phyloP scores from a whole-genome alignment of 768 basidiomycete species.

The Coprinellus aureogranulatus region DNA sequence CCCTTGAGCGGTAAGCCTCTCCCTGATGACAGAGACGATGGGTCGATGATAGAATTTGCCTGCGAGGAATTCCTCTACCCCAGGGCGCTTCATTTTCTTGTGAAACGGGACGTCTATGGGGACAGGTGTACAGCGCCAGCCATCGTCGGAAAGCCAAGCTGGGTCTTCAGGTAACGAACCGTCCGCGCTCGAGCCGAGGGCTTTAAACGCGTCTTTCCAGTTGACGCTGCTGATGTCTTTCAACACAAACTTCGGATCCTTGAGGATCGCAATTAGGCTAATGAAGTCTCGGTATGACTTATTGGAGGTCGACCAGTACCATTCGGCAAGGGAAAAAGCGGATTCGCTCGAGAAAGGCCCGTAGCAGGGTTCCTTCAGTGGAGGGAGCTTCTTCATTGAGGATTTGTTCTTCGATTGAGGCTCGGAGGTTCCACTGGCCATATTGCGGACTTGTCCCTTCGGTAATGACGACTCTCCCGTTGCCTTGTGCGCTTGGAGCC shows the following conservation, averaged over 20 bases:
- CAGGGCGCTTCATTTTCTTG: not conserved
- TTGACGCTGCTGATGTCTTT: not conserved
- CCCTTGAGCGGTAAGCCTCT: not conserved
- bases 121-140: not conserved
- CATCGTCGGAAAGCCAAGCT: not conserved
- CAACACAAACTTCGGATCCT: not conserved
- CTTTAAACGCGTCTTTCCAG: not conserved
- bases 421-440: too few species aligned
- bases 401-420: too few species aligned
- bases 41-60: not conserved
- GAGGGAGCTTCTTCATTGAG: too few species aligned
- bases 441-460: too few species aligned
- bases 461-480: too few species aligned
- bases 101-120: not conserved
- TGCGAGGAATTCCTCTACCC: not conserved
- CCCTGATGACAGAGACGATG: not conserved
- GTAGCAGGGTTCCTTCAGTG: too few species aligned
- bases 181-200: too few species aligned
- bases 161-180: not conserved
- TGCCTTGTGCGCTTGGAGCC: too few species aligned
- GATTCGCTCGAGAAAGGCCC: not conserved
- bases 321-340: not conserved
- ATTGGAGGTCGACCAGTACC: not conserved
- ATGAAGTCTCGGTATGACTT: not conserved
- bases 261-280: not conserved